Evolutionary conservation across 139 green algal genomes (phyloP).

Genomic region (Nannochloris sp.): DNA sequence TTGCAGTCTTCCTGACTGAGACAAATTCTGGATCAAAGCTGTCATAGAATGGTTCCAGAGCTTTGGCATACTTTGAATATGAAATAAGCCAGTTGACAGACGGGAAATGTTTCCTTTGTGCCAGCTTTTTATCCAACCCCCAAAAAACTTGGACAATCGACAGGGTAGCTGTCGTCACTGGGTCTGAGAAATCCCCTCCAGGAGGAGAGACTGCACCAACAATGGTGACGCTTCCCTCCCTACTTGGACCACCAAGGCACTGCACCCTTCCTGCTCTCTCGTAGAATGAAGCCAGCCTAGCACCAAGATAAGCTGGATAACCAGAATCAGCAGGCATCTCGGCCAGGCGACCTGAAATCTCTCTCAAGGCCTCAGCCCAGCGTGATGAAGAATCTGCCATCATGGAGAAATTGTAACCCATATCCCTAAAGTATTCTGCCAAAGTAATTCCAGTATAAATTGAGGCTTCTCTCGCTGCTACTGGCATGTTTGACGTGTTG

Average conservation of each 20-base stretch:
- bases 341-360: constrained; percentile 96
- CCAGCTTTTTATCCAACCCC: constrained; percentile 99
- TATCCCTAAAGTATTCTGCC: constrained; percentile 98
- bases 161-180: constrained; percentile 95
- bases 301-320: constrained; percentile 85
- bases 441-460: constrained; percentile 99
- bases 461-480: constrained; percentile 95
- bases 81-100: constrained; percentile 99
- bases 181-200: constrained; percentile 97
- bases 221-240: constrained; percentile 95
- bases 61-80: constrained; percentile 98
- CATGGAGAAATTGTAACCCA: constrained; percentile 96
- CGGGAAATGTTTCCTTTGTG: constrained; percentile 99
- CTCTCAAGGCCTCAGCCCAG: constrained; percentile 96
- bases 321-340: constrained; percentile 97
- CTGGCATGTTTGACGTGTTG: constrained; percentile 99
- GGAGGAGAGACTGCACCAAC: constrained; percentile 96
- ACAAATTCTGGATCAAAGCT: constrained; percentile 82
- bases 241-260: constrained; percentile 83
- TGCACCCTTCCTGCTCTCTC: constrained; percentile 91
- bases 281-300: constrained; percentile 95
- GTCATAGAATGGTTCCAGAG: constrained; percentile 96
- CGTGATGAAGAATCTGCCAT: constrained; percentile 98
- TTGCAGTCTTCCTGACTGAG: constrained; percentile 16
- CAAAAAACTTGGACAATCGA: constrained; percentile 99